phyloP scores from a whole-genome alignment of 805 yeast genomes.

The Saccharomycopsis sp. region DNA sequence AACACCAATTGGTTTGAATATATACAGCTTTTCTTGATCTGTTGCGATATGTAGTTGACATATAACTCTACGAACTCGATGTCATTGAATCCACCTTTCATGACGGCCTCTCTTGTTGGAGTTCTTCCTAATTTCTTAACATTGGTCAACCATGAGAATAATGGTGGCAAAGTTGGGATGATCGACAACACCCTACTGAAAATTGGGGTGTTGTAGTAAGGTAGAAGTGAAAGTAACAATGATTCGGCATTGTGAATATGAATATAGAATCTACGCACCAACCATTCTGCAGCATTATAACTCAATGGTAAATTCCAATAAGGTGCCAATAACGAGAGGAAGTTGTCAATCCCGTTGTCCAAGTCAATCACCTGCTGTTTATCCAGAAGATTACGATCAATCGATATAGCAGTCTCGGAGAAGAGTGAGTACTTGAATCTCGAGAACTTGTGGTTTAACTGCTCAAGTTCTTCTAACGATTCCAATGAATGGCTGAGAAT shows the following conservation, averaged over 20 bases:
- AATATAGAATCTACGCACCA: conserved; percentile 82
- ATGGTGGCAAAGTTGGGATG: conserved; percentile 65
- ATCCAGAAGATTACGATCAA: conserved; percentile 80
- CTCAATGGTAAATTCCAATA: conserved; percentile 65
- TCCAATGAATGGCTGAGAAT: conserved; percentile 66
- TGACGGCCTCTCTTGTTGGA: conserved; percentile 64
- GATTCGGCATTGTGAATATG: conserved; percentile 75
- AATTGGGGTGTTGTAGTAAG: conserved; percentile 69
- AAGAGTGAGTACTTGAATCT: conserved; percentile 69
- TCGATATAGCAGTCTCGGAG: conserved; percentile 68
- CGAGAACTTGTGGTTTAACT: conserved; percentile 68
- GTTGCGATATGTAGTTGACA: conserved; percentile 37
- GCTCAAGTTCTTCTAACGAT: conserved; percentile 66
- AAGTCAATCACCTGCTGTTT: conserved; percentile 71
- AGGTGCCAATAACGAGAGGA: conserved; percentile 49
- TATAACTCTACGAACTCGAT: conserved; percentile 61
- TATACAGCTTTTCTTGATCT: conserved; percentile 46
- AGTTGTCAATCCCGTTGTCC: conserved; percentile 67
- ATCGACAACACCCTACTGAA: conserved; percentile 74
- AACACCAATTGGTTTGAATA: conserved; percentile 72
- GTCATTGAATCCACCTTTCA: conserved; percentile 65
- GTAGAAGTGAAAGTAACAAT: conserved; percentile 64
- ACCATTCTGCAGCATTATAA: conserved; percentile 86
- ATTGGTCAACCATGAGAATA: conserved; percentile 65
- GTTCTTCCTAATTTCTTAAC: conserved; percentile 56